These are phyloP conservation scores for Alnus glutinosa DNA, from an alignment of 306 rosid genomes.

Conservation along the genomic window DNA sequence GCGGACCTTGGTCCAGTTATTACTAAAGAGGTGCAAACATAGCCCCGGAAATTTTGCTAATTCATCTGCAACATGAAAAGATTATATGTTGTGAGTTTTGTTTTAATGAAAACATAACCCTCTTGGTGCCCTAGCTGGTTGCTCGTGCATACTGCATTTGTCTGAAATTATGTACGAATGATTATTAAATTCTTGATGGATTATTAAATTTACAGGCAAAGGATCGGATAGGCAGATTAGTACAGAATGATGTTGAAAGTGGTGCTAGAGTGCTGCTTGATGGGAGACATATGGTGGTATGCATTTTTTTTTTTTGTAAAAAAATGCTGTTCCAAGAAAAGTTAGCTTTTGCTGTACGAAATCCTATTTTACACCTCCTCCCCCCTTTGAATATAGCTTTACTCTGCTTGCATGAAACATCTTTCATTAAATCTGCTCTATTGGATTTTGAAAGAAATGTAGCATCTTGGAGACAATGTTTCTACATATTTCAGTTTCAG, in stretches of 20 bases:
- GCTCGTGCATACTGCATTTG: constrained; percentile 5
- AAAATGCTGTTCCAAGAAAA: constrained; percentile 3
- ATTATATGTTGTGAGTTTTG: constrained; percentile 9
- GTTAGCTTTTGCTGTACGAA: constrained; percentile 10
- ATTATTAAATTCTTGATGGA: neutral
- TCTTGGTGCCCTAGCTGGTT: neutral
- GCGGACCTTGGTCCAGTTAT: constrained; percentile 76
- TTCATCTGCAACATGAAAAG: constrained; percentile 10
- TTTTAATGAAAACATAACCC: neutral
- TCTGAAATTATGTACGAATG: neutral
- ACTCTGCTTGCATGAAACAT: neutral
- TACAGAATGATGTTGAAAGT: constrained; percentile 56
- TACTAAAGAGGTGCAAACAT: constrained; percentile 55
- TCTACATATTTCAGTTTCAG: neutral
- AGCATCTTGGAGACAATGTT: neutral
- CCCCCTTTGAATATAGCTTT: neutral
- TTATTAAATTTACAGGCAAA: constrained; percentile 45
- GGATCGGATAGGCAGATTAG: constrained; percentile 54
- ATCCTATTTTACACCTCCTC: neutral
- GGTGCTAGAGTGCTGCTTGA: constrained; percentile 73
- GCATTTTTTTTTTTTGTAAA: neutral
- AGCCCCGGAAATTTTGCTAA: neutral
- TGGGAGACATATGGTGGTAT: constrained; percentile 63
- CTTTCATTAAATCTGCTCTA: neutral
- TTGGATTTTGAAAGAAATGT: neutral